Percentiles rank a stretch among this genome's conserved stretches.
phyloP scores from a whole-genome alignment of 208 protist genomes.

The Acanthamoeba lenticulata region DNA sequence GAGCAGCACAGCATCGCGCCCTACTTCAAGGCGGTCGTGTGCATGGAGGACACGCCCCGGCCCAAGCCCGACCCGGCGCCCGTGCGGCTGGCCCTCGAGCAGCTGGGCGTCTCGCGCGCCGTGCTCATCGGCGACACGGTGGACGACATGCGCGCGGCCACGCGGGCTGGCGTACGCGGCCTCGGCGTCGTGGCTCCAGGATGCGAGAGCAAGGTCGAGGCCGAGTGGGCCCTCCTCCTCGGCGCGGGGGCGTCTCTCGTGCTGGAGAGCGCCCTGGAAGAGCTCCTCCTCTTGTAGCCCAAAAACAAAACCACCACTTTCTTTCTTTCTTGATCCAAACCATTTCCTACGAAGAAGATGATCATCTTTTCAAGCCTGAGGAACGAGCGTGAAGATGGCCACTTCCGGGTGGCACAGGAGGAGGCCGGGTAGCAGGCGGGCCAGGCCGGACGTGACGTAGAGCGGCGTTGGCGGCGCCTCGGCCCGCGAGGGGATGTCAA shows the following conservation, averaged over 20 bases:
- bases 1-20: not conserved
- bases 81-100: not conserved
- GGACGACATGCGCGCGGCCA: constrained; percentile 24
- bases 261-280: not conserved
- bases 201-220: not conserved
- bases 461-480: not conserved
- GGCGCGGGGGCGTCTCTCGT: not conserved
- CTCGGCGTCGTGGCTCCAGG: constrained; percentile 37
- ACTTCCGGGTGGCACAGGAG: constrained; percentile 1
- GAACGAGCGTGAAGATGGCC: constrained; percentile 33
- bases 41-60: constrained; percentile 8
- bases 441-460: constrained; percentile 11
- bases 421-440: not conserved
- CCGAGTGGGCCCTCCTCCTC: not conserved
- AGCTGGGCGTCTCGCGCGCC: not conserved
- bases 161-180: not conserved
- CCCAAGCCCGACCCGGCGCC: constrained; percentile 22
- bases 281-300: not conserved
- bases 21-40: constrained; percentile 2
- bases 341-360: no score
- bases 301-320: not conserved
- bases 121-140: constrained; percentile 43
- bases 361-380: no score
- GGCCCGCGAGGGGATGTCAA: not conserved
- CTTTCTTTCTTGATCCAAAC: no score